These are phyloP conservation scores for Coemansia sp. DNA, from an alignment of 371 early-diverging fungal genomes.

Conservation along the genomic window DNA sequence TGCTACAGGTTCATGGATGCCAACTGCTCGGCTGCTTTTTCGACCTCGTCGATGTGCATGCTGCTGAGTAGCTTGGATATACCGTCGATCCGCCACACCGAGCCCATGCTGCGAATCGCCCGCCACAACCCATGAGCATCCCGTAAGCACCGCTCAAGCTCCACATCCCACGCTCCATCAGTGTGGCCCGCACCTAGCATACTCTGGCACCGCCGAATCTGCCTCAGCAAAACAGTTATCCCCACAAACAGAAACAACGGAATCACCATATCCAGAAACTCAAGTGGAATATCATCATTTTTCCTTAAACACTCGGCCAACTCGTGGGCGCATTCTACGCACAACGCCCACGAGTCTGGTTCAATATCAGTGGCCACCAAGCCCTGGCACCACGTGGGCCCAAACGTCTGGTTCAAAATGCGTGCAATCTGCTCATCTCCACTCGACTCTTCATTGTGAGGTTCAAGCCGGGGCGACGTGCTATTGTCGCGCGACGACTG, in stretches of 20 bases:
- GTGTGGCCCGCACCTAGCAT: not conserved
- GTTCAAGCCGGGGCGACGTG: conserved; percentile 4
- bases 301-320: conserved; percentile 4
- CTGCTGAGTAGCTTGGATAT: conserved; percentile 10
- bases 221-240: conserved; percentile 27
- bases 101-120: conserved; percentile 9
- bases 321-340: conserved; percentile 17
- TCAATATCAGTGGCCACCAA: conserved; percentile 23
- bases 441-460: not conserved
- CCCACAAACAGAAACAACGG: conserved; percentile 15
- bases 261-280: conserved; percentile 19
- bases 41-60: conserved; percentile 32
- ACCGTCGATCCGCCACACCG: conserved; percentile 15
- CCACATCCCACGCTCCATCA: not conserved
- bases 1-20: conserved; percentile 8
- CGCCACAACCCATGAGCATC: conserved; percentile 11
- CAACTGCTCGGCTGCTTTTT: conserved; percentile 13
- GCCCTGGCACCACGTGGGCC: conserved; percentile 23
- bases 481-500: conserved; percentile 12
- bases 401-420: conserved; percentile 14
- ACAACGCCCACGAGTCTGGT: conserved; percentile 20
- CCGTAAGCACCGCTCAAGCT: not conserved
- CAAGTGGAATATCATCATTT: conserved; percentile 29
- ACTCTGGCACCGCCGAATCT: conserved; percentile 13
- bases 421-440: conserved; percentile 8